Percentiles rank a stretch among this genome's conserved stretches.
Evolutionary conservation across 768 basidiomycete genomes (phyloP).

Genomic region (Tephrocybe sp.): DNA sequence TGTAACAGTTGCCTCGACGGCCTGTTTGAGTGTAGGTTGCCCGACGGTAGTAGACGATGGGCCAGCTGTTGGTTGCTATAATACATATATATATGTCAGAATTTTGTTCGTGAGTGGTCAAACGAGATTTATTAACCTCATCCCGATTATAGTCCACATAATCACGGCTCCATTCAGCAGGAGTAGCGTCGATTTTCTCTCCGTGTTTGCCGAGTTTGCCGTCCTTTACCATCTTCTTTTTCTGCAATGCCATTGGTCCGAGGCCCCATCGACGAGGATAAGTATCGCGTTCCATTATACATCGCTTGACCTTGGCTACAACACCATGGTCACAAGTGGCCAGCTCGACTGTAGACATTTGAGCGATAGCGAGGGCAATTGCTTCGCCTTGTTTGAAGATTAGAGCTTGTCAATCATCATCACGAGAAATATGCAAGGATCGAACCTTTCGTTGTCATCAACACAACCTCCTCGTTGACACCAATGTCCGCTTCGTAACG

Average conservation of each 20-base stretch:
- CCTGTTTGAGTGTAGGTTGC: conserved; percentile 19
- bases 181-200: conserved; percentile 83
- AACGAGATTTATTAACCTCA: conserved; percentile 23
- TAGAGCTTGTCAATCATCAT: no score
- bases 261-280: conserved; percentile 98
- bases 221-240: conserved; percentile 99
- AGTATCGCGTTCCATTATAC: conserved; percentile 99
- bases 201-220: conserved; percentile 96
- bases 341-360: conserved; percentile 98
- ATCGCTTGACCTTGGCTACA: conserved; percentile 97
- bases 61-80: conserved; percentile 34
- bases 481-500: conserved; percentile 96
- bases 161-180: conserved; percentile 85
- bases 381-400: conserved; percentile 65
- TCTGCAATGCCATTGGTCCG: conserved; percentile 94
- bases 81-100: conserved; percentile 11
- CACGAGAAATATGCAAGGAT: no score
- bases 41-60: conserved; percentile 28
- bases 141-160: conserved; percentile 92
- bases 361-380: conserved; percentile 90
- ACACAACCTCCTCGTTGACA: conserved; percentile 90
- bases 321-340: conserved; percentile 98
- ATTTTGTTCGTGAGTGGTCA: conserved; percentile 8
- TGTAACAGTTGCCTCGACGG: conserved; percentile 12
- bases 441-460: conserved; percentile 97